These are phyloP conservation scores for Boletus vermiculosoides DNA, from an alignment of 768 basidiomycete genomes.

Conservation along the genomic window DNA sequence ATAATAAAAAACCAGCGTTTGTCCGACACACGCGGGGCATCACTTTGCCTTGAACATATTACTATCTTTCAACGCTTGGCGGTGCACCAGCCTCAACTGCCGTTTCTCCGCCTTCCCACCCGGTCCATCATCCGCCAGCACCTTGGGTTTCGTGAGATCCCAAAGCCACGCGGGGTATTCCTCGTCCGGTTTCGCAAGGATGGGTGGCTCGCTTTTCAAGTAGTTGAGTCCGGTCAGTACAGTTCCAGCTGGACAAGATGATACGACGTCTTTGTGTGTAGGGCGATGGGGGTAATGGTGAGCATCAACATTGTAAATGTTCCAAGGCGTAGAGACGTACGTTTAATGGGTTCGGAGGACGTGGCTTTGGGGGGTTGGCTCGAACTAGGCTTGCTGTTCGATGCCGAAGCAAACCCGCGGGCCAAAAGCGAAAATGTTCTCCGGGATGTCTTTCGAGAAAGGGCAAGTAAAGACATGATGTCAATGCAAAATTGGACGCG, in stretches of 20 bases:
- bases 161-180: slow-evolving; percentile 91
- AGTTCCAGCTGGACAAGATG: slow-evolving; percentile 72
- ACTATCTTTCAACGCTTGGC: slow-evolving; percentile 70
- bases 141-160: slow-evolving; percentile 64
- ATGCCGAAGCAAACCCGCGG: slow-evolving; percentile 18
- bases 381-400: background rate
- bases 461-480: slow-evolving; percentile 21
- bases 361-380: slow-evolving; percentile 1
- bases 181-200: slow-evolving; percentile 75
- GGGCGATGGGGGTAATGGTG: background rate
- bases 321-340: slow-evolving; percentile 5
- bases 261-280: slow-evolving; percentile 33
- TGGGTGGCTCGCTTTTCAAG: slow-evolving; percentile 76
- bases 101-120: slow-evolving; percentile 64
- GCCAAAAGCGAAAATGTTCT: slow-evolving; percentile 5
- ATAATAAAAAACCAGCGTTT: too few species aligned
- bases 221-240: slow-evolving; percentile 79
- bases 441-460: slow-evolving; percentile 15
- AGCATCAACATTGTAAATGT: background rate
- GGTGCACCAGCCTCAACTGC: slow-evolving; percentile 57
- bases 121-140: slow-evolving; percentile 66
- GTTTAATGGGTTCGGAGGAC: slow-evolving; percentile 15
- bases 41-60: slow-evolving; percentile 88
- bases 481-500: background rate
- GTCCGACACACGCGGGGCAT: background rate